These are phyloP conservation scores for Flaveria brownii DNA, from an alignment of 129 eudicot species.

Conservation along the genomic window DNA sequence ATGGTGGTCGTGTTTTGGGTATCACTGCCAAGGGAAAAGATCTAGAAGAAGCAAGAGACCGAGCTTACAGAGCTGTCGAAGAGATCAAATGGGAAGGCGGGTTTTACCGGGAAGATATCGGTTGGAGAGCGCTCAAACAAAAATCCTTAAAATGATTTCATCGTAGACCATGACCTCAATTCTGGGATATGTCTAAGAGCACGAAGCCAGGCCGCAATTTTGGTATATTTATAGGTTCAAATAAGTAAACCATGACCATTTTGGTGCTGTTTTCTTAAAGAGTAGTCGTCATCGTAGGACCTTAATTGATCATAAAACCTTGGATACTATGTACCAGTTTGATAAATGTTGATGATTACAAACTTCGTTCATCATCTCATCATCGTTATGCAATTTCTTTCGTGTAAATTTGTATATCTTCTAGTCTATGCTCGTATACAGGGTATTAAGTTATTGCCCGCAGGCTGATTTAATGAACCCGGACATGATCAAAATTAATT, in stretches of 20 bases:
- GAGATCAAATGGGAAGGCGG: conserved; percentile 82
- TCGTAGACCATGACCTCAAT: not conserved
- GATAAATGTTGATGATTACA: not conserved
- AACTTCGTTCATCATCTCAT: not conserved
- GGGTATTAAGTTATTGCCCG: no score
- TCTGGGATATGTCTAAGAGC: not conserved
- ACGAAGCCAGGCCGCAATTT: not conserved
- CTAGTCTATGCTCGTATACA: no score
- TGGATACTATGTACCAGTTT: not conserved
- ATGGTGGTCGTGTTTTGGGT: conserved; percentile 90
- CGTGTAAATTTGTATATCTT: no score
- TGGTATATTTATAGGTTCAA: not conserved
- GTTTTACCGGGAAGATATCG: conserved; percentile 72
- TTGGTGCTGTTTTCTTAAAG: not conserved
- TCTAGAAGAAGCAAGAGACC: conserved; percentile 76
- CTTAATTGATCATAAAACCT: not conserved
- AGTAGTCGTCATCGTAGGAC: not conserved
- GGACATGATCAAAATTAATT: not conserved
- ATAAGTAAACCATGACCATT: not conserved
- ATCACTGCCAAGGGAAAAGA: conserved; percentile 81
- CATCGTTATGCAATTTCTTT: not conserved
- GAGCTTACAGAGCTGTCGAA: conserved; percentile 77
- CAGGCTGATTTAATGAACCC: not conserved
- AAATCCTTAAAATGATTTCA: conserved; percentile 23
- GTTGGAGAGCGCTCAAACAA: conserved; percentile 85